Evolutionary conservation across 352 stramenopile genomes (phyloP).

Genomic region (Phytopythium helicoides): DNA sequence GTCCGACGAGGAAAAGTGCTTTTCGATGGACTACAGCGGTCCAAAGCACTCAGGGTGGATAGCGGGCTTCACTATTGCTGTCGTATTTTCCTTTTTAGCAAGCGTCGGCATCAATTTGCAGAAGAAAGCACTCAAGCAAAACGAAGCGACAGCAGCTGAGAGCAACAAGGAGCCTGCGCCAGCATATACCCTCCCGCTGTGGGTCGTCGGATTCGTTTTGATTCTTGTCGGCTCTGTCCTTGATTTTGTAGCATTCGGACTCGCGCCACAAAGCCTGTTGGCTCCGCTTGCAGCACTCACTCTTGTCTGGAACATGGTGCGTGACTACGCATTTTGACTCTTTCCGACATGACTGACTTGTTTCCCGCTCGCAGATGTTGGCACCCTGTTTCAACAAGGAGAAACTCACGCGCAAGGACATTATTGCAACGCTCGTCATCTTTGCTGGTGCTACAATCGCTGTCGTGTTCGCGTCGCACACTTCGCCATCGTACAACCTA

Average conservation of each 20-base stretch:
- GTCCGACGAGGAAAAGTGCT: constrained; percentile 62
- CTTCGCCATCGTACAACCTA: constrained; percentile 80
- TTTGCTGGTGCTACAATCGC: constrained; percentile 80
- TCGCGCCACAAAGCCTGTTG: constrained; percentile 87
- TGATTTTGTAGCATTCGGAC: constrained; percentile 90
- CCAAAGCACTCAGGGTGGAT: constrained; percentile 64
- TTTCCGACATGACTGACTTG: background rate
- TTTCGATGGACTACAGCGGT: constrained; percentile 59
- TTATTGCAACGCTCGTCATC: constrained; percentile 79
- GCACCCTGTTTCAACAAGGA: constrained; percentile 88
- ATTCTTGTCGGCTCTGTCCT: constrained; percentile 81
- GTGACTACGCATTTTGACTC: no score
- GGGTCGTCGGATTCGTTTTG: constrained; percentile 80
- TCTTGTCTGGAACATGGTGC: constrained; percentile 91
- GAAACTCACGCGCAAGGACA: constrained; percentile 76
- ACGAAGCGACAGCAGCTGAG: constrained; percentile 51
- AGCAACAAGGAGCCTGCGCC: constrained; percentile 43
- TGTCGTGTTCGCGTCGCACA: constrained; percentile 81
- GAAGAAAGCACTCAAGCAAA: constrained; percentile 84
- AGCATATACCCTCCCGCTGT: constrained; percentile 78
- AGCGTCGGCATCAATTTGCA: constrained; percentile 86
- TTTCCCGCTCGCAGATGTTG: constrained; percentile 43
- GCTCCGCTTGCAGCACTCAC: constrained; percentile 86
- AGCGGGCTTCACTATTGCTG: constrained; percentile 74
- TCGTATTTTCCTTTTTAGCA: constrained; percentile 81